Percentiles rank a stretch among this genome's conserved stretches.
Conservation (phyloP, 257 asterid genomes). For the Scutellaria minor region DNA sequence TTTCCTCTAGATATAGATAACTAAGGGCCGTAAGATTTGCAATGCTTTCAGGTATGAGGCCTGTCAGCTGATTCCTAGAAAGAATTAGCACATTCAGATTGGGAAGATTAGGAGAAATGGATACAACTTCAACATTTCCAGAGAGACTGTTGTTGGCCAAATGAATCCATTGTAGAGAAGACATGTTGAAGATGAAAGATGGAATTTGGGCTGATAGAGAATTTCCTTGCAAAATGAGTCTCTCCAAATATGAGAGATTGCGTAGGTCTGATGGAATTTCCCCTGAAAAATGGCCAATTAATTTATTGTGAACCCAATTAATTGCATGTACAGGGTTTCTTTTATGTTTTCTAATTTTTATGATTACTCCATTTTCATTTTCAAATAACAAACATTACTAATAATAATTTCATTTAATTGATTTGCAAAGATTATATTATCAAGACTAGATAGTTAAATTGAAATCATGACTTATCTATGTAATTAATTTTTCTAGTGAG, state of each 20-base stretch:
- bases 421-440: too few species aligned
- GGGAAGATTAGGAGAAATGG: constrained; percentile 33
- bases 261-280: constrained; percentile 47
- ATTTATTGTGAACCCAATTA: too few species aligned
- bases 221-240: constrained; percentile 29
- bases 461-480: too few species aligned
- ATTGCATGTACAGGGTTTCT: too few species aligned
- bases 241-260: constrained; percentile 47
- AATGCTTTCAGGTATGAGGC: constrained; percentile 41
- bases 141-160: constrained; percentile 48
- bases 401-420: too few species aligned
- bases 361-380: too few species aligned
- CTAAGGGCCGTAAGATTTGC: constrained; percentile 42
- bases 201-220: constrained; percentile 38
- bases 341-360: too few species aligned
- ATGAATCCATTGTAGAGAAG: constrained; percentile 33
- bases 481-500: too few species aligned
- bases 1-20: constrained; percentile 25
- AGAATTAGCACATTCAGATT: constrained; percentile 42
- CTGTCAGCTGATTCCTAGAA: constrained; percentile 41
- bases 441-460: too few species aligned
- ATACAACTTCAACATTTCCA: constrained; percentile 44
- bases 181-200: constrained; percentile 43
- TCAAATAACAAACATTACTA: too few species aligned
- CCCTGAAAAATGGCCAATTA: constrained; percentile 25